Evolutionary conservation across 495 filamentous ascomycete species (phyloP).

Genomic region (Lasiosphaeris hirsuta): DNA sequence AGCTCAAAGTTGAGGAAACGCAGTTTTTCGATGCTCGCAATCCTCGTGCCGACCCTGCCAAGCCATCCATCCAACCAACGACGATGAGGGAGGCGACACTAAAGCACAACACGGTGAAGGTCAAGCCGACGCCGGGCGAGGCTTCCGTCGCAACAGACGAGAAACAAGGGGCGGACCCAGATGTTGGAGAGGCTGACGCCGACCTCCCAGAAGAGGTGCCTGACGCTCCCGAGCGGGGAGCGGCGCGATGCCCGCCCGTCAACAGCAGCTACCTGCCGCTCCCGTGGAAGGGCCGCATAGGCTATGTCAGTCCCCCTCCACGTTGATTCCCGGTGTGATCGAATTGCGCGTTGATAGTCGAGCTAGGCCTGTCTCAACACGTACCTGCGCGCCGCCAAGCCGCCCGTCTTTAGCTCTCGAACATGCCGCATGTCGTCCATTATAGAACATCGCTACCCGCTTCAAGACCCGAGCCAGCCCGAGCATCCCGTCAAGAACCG

Average conservation of each 20-base stretch:
- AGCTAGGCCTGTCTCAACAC: slow-evolving; percentile 83
- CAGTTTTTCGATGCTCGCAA: neutral
- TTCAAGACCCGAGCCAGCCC: slow-evolving; percentile 68
- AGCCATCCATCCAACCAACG: neutral
- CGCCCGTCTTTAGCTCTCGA: slow-evolving; percentile 84
- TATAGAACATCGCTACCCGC: slow-evolving; percentile 79
- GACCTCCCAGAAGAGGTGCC: slow-evolving; percentile 26
- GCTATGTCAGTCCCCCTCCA: slow-evolving; percentile 63
- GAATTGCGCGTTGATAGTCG: slow-evolving; percentile 15
- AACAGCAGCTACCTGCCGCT: slow-evolving; percentile 84
- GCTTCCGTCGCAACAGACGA: neutral
- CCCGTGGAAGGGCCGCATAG: slow-evolving; percentile 89
- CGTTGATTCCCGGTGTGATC: neutral
- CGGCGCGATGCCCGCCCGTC: slow-evolving; percentile 64
- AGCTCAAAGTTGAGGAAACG: slow-evolving; percentile 26
- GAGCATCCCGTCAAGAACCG: slow-evolving; percentile 79
- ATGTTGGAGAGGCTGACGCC: neutral
- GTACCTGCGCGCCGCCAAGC: slow-evolving; percentile 81
- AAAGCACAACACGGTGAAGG: neutral
- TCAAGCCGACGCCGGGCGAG: neutral
- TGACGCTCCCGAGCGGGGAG: slow-evolving; percentile 45
- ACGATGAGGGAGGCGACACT: neutral
- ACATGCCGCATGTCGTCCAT: slow-evolving; percentile 92
- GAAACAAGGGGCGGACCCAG: neutral
- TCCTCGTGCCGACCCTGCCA: neutral